Conservation (phyloP, 2,329 filamentous ascomycete species). For the Talaromyces sp. region DNA sequence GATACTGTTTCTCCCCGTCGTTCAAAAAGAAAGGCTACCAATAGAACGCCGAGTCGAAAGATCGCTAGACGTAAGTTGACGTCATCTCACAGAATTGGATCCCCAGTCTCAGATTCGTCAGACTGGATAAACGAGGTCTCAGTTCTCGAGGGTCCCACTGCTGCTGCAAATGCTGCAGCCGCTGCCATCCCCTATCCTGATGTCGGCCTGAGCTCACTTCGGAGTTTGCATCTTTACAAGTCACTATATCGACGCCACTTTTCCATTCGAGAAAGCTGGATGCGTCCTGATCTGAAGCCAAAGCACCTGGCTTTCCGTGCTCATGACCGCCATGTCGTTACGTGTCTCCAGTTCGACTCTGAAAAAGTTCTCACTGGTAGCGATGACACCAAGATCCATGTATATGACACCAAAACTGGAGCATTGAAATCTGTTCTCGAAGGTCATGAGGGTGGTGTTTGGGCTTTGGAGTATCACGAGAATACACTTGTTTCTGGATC, state of each 20-base stretch:
- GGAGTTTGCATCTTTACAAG: slow-evolving; percentile 88
- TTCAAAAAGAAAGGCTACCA: slow-evolving; percentile 47
- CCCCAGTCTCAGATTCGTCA: slow-evolving; percentile 36
- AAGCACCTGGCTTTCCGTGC: slow-evolving; percentile 94
- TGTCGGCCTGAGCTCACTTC: slow-evolving; percentile 70
- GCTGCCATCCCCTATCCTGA: slow-evolving; percentile 75
- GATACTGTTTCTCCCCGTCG: slow-evolving; percentile 26
- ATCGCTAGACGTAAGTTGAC: slow-evolving; percentile 53
- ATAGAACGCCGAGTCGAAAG: slow-evolving; percentile 46
- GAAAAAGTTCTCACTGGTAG: slow-evolving; percentile 98
- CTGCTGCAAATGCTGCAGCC: slow-evolving; percentile 76
- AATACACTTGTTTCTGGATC: slow-evolving; percentile 94
- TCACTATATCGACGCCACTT: slow-evolving; percentile 90
- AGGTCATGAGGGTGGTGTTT: slow-evolving; percentile 94
- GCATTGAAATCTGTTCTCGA: slow-evolving; percentile 75
- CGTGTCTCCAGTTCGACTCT: slow-evolving; percentile 93
- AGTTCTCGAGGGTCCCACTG: slow-evolving; percentile 73
- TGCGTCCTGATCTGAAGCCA: slow-evolving; percentile 72
- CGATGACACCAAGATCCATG: slow-evolving; percentile 95
- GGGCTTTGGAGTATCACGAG: slow-evolving; percentile 93
- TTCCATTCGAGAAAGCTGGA: slow-evolving; percentile 89
- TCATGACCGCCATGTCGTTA: slow-evolving; percentile 93
- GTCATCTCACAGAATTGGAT: slow-evolving; percentile 26
- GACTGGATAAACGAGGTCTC: slow-evolving; percentile 45
- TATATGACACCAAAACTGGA: slow-evolving; percentile 95